Conservation (phyloP, 2,329 filamentous ascomycete species). For the Aspergillus neotritici region DNA sequence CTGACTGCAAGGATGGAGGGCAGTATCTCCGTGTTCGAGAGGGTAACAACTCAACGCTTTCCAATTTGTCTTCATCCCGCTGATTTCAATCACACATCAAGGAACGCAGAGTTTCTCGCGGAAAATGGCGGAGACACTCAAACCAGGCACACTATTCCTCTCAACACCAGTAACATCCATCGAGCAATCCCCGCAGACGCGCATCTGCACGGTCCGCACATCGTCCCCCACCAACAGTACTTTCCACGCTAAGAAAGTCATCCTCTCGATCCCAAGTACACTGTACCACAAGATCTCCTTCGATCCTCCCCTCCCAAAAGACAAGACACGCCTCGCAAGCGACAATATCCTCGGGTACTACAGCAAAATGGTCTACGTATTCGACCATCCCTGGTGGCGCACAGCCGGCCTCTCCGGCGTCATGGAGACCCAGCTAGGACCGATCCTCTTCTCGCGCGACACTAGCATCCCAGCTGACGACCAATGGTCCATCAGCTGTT, state of each 20-base stretch:
- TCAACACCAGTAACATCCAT: slow-evolving; percentile 10
- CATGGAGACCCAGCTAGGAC: slow-evolving; percentile 42
- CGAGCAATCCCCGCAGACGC: background rate
- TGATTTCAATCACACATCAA: background rate
- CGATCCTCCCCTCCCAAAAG: slow-evolving; percentile 40
- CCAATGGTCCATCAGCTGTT: slow-evolving; percentile 35
- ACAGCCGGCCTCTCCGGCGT: slow-evolving; percentile 42
- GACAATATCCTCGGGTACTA: slow-evolving; percentile 44
- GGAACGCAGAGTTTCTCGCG: slow-evolving; percentile 36
- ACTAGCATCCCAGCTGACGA: slow-evolving; percentile 28
- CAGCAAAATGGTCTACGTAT: slow-evolving; percentile 47
- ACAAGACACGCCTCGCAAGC: slow-evolving; percentile 34
- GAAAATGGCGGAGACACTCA: slow-evolving; percentile 33
- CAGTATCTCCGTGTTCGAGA: slow-evolving; percentile 47
- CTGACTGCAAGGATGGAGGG: slow-evolving; percentile 48
- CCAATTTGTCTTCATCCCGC: background rate
- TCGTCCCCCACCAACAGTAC: background rate
- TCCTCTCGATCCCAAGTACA: slow-evolving; percentile 47
- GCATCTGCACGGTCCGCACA: background rate
- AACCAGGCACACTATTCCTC: slow-evolving; percentile 21
- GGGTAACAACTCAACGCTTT: slow-evolving; percentile 32
- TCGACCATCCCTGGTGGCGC: slow-evolving; percentile 43
- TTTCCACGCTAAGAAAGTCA: slow-evolving; percentile 33
- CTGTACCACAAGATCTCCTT: slow-evolving; percentile 45
- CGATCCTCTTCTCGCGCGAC: slow-evolving; percentile 44